Base-by-base conservation (phyloP, 495 filamentous ascomycete genomes). In the Aspergillus nidulans region DNA sequence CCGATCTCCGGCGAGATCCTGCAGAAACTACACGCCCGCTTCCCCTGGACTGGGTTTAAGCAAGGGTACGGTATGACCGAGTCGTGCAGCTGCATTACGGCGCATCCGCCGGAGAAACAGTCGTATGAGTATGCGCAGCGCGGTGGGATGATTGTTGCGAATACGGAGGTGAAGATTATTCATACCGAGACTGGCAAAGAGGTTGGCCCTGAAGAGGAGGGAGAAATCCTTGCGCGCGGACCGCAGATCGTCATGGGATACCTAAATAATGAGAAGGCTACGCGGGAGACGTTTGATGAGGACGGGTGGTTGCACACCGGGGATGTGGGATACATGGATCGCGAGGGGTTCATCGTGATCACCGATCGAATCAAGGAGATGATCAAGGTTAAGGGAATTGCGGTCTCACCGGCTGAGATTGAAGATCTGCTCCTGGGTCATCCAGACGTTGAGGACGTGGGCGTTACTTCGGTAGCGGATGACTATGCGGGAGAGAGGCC, bases 311-410 rank as follows among this genome's bases (percentile, higher is more conserved):
- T 89, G 54, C 81, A 82, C 38, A 88, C 86, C 0, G 86, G 86
- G 0, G 86, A 90, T 38, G 78, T 85, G n/a, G 86, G 81, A 13
- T 65, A 71, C 20, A 74, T 86, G 19, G 77, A 82, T 36, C 57
- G 56, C 6, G 65, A 78, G 25, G 81, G 82, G 0, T 71, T 83
- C 55, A 65, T 89, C 18, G 71, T 77, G 4, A 87, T 90, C 52
- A 80, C 77, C 6, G 86, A 90, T 55, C 73, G 87, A 0, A 78
- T 88, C 47, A 90, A 90, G 73, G 86, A 89, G 69, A 77, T 89
- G 74, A 88, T 89, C 64, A 89, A 89, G 64, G 86, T 89, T 19
- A 86, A 87, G 56, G 86, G 85, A 4, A 83, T 85, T 55, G 81
- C 77, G 19, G 85, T 90, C 26, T 85, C 84, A 42, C 86, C 85